Percentiles rank a stretch among this genome's conserved stretches.
Evolutionary conservation across 345 rosid genomes (phyloP).

Genomic region (Citrus medica): DNA sequence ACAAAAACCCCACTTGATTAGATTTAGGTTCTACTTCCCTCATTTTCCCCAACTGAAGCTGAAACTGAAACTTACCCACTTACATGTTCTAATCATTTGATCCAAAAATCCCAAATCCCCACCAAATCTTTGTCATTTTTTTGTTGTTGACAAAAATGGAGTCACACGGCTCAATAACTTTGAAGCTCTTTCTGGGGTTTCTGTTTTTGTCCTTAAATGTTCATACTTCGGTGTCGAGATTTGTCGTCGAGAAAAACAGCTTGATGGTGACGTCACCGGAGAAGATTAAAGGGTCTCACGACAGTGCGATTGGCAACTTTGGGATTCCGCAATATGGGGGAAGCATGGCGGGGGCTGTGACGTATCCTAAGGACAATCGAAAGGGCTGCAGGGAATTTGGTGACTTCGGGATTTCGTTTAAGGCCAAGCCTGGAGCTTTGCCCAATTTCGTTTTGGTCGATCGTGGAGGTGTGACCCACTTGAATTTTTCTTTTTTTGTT

Average conservation of each 20-base stretch:
- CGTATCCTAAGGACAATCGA: conserved; percentile 66
- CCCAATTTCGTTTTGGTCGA: conserved; percentile 81
- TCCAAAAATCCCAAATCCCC: neutral
- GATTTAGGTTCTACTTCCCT: neutral
- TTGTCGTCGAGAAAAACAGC: conserved; percentile 98
- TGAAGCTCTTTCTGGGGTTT: conserved; percentile 33
- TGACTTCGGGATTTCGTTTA: conserved; percentile 57
- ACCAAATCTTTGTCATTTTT: neutral
- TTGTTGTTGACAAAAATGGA: neutral
- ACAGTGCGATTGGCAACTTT: conserved; percentile 94
- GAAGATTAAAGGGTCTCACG: conserved; percentile 76
- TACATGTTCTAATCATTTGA: neutral
- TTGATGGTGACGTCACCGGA: conserved; percentile 87
- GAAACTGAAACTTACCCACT: neutral
- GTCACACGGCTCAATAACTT: neutral
- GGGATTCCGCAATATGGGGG: conserved; percentile 99
- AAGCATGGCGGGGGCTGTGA: conserved; percentile 88
- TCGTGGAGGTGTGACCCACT: conserved; percentile 72
- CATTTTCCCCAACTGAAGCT: neutral
- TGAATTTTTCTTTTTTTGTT: neutral
- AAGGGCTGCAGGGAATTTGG: conserved; percentile 72
- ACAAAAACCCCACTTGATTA: neutral
- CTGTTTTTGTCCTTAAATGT: conserved; percentile 24
- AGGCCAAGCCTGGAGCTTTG: conserved; percentile 76
- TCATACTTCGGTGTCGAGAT: conserved; percentile 36